A percentile compares a stretch with the other conserved stretches of the same genome.
Conservation (phyloP, 345 rosid species). For the Ceriops tagal region DNA sequence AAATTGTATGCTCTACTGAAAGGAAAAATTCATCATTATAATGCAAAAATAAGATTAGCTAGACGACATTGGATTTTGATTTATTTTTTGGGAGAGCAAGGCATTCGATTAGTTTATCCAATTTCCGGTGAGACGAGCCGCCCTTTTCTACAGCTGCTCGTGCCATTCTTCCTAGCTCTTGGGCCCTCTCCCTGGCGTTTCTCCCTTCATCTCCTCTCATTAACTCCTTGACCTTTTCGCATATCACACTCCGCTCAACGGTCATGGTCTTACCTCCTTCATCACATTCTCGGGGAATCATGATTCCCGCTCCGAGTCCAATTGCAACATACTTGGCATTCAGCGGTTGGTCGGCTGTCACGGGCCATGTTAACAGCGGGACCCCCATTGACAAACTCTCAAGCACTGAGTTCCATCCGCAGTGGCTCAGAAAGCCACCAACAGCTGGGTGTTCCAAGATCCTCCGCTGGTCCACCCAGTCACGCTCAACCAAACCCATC, state of each 20-base stretch:
- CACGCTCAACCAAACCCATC: slow-evolving; percentile 5
- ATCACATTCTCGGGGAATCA: not conserved
- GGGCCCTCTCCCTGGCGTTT: slow-evolving; percentile 24
- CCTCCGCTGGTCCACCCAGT: slow-evolving; percentile 14
- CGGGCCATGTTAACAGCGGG: slow-evolving; percentile 30
- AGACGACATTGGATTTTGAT: not conserved
- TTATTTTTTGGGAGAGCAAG: not conserved
- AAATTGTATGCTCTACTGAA: too few species aligned
- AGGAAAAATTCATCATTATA: too few species aligned
- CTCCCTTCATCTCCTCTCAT: slow-evolving; percentile 26
- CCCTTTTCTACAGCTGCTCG: slow-evolving; percentile 17
- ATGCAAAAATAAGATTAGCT: too few species aligned
- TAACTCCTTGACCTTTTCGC: slow-evolving; percentile 19
- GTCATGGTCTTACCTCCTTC: not conserved
- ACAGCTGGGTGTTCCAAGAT: slow-evolving; percentile 1
- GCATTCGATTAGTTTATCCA: slow-evolving; percentile 19
- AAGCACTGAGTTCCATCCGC: slow-evolving; percentile 29
- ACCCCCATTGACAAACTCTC: slow-evolving; percentile 27
- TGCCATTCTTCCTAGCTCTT: slow-evolving; percentile 15
- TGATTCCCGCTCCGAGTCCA: slow-evolving; percentile 12
- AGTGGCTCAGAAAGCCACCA: slow-evolving; percentile 15
- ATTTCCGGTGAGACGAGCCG: slow-evolving; percentile 22
- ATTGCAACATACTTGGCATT: slow-evolving; percentile 22
- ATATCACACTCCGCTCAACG: slow-evolving; percentile 5
- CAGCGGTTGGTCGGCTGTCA: slow-evolving; percentile 22